Evolutionary conservation across 768 basidiomycete genomes (phyloP).

Genomic region (Kondoa malvinella): DNA sequence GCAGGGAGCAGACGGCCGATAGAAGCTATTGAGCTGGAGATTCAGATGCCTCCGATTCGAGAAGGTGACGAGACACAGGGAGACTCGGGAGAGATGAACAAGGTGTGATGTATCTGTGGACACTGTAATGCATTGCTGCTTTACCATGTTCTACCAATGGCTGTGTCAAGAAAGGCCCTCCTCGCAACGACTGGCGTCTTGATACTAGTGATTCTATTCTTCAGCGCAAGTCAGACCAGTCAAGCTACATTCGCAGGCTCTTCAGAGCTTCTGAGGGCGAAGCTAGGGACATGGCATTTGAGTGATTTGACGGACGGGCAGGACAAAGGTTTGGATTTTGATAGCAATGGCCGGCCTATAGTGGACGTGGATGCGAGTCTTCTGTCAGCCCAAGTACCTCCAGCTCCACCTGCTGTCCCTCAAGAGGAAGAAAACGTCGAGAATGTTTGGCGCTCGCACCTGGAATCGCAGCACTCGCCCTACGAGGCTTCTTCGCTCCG

Average conservation of each 20-base stretch:
- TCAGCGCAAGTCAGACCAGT: neutral
- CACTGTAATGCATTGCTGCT: no score
- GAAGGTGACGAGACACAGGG: no score
- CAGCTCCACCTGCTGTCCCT: neutral
- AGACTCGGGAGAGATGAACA: no score
- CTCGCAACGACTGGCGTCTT: neutral
- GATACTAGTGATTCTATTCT: neutral
- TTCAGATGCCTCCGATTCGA: no score
- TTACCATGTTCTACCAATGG: no score
- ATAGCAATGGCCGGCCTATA: neutral
- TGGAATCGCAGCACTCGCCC: conserved; percentile 15
- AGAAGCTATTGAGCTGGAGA: no score
- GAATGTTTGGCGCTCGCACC: conserved; percentile 4
- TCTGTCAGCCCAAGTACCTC: neutral
- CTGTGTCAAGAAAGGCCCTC: no score
- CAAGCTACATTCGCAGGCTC: neutral
- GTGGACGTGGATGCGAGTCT: neutral
- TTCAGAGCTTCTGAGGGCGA: neutral
- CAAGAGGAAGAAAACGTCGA: neutral
- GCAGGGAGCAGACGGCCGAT: no score
- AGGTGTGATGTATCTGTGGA: no score
- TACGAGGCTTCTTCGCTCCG: neutral
- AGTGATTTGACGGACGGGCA: neutral
- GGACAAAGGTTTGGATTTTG: neutral
- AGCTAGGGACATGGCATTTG: neutral